Base-by-base conservation (phyloP, 73 alveolate species). In the Paramecium primaurelia region DNA sequence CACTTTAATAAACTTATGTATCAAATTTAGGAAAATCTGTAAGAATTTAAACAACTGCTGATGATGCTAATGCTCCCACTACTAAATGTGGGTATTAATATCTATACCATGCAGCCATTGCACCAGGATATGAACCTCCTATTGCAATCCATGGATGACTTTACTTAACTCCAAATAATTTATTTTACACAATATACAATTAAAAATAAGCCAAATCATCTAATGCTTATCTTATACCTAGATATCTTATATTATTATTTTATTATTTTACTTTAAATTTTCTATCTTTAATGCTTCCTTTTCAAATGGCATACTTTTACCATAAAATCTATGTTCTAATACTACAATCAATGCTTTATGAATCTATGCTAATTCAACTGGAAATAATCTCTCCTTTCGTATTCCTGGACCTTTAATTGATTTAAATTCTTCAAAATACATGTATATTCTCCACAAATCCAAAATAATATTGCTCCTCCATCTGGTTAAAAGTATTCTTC, bases 111-210 rank as follows among this genome's bases (percentile, higher is more conserved):
- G 98, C 98, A 40, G 97, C 86, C 89, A 95, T 58, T 14, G 96
- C 96, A 6, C 97, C 98, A 34, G 96, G 96, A 64, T 95, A 95
- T 30, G 96, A 93, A 54, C 98, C 98, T 51, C 98, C 98, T 26
- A 92, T 86, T 51, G 93, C 92, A 38, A 95, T 92, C 71, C 86
- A 89, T 5, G 92, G 77, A 71, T 40, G 58, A 47, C 25, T 26
- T 68, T 36, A 5, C 28, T 6, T 49, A 8, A 89, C 92, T 28
- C 88, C 94, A 73, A 83, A 77, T 32, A 89, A 45, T 8, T 26
- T 20, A 45, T 71, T 71, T 40, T 89, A 16, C 25, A 40, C 77
- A 34, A 89, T 83, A 32, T 45, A 45, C 36, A 37, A 36, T 38
- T 88, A 59, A 32, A 95, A 92, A n/a, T 94, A 86, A 26, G 98